Base-by-base conservation (phyloP, 495 filamentous ascomycete genomes). In the Lasiosphaeria hispida region DNA sequence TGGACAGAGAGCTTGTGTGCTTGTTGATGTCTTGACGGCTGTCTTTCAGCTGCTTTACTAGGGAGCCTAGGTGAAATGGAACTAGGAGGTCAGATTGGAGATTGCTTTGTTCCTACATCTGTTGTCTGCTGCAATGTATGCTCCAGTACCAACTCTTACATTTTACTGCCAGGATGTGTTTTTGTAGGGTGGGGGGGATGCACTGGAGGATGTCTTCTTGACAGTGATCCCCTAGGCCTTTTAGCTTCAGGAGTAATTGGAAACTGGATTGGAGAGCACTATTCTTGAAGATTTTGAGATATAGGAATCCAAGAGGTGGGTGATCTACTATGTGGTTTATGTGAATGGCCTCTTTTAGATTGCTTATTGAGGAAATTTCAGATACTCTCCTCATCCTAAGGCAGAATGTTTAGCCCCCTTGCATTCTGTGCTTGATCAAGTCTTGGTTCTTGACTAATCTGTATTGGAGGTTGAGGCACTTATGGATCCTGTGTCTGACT, bases 361-460 rank as follows among this genome's bases (percentile, higher is more conserved):
- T 17, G n/a, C 42, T 44, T 44, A 18, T 44, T 1, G n/a, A 44
- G 42, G 42, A 44, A 1, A 44, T 44, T 44, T 44, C 42, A 18
- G 42, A 44, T 13, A 18, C 42, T 44, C 42, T 44, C 42, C 42
- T 44, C n/a, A 44, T 44, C 42, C n/a, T 44, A 18, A 44, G 42
- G 42, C n/a, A 44, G n/a, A 44, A 44, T 44, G 42, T 44, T 44
- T 44, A 44, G 42, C 42, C 42, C 42, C n/a, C 42, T 44, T 44
- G n/a, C n/a, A 44, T 44, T 8, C 42, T 13, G 42, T 44, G 8
- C 42, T 44, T 44, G 42, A 44, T 44, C 42, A 18, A 44, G 42
- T 44, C 42, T 44, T 13, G 42, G n/a, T 44, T 44, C 42, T 44
- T 44, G n/a, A 44, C 42, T 44, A 18, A 44, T 44, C n/a, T 44